Evolutionary conservation across 306 rosid species (phyloP).

Genomic region (cucumber (Cucumis sativus)): Cucumber_9930_V3 NC_026655.2:2687501-2688000

Average conservation of each 20-base stretch:
- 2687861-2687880: slow-evolving; percentile 27
- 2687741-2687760: slow-evolving; percentile 48
- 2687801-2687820: slow-evolving; percentile 72
- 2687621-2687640: not conserved
- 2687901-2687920: slow-evolving; percentile 62
- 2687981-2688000: slow-evolving; percentile 34
- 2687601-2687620: not conserved
- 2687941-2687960: slow-evolving; percentile 57
- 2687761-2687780: slow-evolving; percentile 58
- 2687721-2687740: slow-evolving; percentile 59
- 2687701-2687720: slow-evolving; percentile 82
- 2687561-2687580: not conserved
- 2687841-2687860: slow-evolving; percentile 51
- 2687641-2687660: not conserved
- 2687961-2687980: slow-evolving; percentile 29
- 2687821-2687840: slow-evolving; percentile 79
- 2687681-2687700: slow-evolving; percentile 69
- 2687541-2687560: slow-evolving; percentile 11
- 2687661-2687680: slow-evolving; percentile 70
- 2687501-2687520: not conserved
- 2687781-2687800: slow-evolving; percentile 50
- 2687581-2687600: slow-evolving; percentile 2
- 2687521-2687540: not conserved
- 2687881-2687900: slow-evolving; percentile 49
- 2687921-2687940: slow-evolving; percentile 68